Evolutionary conservation across 2,329 filamentous ascomycete species (phyloP).

Genomic region (Fusarium miscanthi): DNA sequence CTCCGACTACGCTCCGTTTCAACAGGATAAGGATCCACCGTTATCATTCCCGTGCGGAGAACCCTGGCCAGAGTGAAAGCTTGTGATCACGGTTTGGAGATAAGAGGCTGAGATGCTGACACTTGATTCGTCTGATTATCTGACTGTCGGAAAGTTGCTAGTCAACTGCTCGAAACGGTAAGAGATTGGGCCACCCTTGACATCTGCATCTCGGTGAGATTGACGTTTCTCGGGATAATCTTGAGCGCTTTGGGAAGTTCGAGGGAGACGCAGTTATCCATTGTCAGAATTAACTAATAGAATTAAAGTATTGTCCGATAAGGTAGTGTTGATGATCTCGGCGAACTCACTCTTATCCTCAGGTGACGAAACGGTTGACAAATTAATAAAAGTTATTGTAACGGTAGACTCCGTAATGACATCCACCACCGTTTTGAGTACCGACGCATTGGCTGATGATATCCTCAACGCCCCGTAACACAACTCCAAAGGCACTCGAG

Average conservation of each 20-base stretch:
- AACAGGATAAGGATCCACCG: neutral
- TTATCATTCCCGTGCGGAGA: neutral
- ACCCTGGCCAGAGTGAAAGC: neutral
- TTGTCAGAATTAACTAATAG: neutral
- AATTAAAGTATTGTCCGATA: neutral
- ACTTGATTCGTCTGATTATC: neutral
- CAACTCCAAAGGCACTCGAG: neutral
- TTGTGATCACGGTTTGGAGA: neutral
- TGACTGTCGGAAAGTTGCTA: neutral
- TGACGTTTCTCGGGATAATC: neutral
- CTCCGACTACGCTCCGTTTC: neutral
- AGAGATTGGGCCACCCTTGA: neutral
- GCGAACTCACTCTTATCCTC: neutral
- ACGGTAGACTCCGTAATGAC: neutral
- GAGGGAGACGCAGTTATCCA: neutral
- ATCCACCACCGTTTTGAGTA: neutral
- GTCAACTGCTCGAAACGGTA: conserved; percentile 12
- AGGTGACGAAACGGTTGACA: neutral
- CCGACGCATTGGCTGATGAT: neutral
- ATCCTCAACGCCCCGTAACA: neutral
- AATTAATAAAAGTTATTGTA: too few species aligned
- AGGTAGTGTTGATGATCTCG: accelerated
- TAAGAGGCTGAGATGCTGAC: neutral
- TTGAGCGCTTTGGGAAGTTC: neutral
- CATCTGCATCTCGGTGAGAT: neutral